Evolutionary conservation across 2,329 filamentous ascomycete genomes (phyloP), one percentile per base, ranked within the genome.

Genomic region (Colletotrichum musae): DNA sequence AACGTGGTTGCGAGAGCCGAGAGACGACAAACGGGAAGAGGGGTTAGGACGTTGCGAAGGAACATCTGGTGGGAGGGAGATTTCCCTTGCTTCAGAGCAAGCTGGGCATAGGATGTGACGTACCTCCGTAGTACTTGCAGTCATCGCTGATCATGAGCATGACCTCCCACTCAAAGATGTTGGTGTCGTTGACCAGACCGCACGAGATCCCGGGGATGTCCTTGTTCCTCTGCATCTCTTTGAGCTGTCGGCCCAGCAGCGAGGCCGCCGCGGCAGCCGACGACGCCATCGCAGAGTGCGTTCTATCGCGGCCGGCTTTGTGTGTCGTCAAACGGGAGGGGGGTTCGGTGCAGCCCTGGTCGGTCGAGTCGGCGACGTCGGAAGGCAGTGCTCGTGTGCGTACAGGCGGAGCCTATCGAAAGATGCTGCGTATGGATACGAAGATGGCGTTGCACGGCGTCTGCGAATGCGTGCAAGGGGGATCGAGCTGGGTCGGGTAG

Each of bases 111-210:
- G 50, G 16, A 45, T 52, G 10, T 54, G 48, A 82, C 89, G 68
- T 83, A 95, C 95, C 95, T 76, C 95, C 95, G 76, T 98, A 98
- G 81, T 93, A 93, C 82, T 95, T 95, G 82, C 93, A 95, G 78
- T 97, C 94, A 75, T 98, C 95, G 71, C 90, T 94, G 73, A 98
- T 95, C 95, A 99, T 98, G 70, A 99, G 89, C 93, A 98, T 97
- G 21, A 98, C 94, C 81, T 98, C 95, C 96, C 96, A 99, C 84
- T 97, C 93, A 74, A 98, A 98, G 10, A 98, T 91, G 79, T 97
- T 97, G 82, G 84, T 92, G 80, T 93, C 93, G 76, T 92, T 91
- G 60, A 95, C 91, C 51, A 99, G 85, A 0, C 96, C 96, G 76
- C 94, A 97, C 71, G 94, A 98, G 77, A 98, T 97, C 61, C 95